Evolutionary conservation across 192 early-diverging fungal genomes (phyloP).

Genomic region (Mortierella alpina): DNA sequence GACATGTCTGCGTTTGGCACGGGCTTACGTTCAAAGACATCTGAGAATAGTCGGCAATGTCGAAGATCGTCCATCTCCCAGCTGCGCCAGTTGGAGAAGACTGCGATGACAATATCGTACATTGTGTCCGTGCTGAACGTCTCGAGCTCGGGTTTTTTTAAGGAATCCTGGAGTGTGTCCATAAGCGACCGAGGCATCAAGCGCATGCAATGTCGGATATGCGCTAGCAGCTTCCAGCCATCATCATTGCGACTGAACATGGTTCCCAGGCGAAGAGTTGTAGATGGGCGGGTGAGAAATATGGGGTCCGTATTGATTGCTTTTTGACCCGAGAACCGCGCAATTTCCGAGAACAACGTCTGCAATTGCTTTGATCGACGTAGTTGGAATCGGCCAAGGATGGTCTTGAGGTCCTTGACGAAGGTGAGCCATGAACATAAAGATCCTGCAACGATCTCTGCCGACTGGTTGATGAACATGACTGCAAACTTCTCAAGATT

Average conservation of each 20-base stretch:
- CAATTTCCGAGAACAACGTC: constrained; percentile 63
- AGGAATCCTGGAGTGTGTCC: constrained; percentile 51
- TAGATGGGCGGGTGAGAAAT: constrained; percentile 74
- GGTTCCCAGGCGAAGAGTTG: constrained; percentile 70
- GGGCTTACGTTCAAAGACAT: constrained; percentile 58
- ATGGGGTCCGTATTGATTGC: constrained; percentile 66
- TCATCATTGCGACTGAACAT: constrained; percentile 72
- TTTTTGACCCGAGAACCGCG: constrained; percentile 57
- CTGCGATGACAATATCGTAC: constrained; percentile 56
- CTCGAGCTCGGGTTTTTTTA: constrained; percentile 58
- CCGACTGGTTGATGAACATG: constrained; percentile 74
- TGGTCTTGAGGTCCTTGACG: constrained; percentile 63
- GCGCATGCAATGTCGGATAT: constrained; percentile 70
- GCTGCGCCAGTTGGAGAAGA: constrained; percentile 67
- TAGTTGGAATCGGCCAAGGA: constrained; percentile 60
- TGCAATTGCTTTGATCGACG: constrained; percentile 67
- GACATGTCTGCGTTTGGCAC: neutral
- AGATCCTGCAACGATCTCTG: constrained; percentile 77
- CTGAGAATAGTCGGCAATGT: constrained; percentile 57
- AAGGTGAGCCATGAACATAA: constrained; percentile 75
- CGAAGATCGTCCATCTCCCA: constrained; percentile 72
- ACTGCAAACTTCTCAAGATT: constrained; percentile 58
- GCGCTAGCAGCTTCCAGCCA: constrained; percentile 80
- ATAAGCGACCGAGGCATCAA: constrained; percentile 49
- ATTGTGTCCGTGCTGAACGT: constrained; percentile 54